Evolutionary conservation across 73 alveolate genomes (phyloP).

Genomic region (Effrenium voratum): DNA sequence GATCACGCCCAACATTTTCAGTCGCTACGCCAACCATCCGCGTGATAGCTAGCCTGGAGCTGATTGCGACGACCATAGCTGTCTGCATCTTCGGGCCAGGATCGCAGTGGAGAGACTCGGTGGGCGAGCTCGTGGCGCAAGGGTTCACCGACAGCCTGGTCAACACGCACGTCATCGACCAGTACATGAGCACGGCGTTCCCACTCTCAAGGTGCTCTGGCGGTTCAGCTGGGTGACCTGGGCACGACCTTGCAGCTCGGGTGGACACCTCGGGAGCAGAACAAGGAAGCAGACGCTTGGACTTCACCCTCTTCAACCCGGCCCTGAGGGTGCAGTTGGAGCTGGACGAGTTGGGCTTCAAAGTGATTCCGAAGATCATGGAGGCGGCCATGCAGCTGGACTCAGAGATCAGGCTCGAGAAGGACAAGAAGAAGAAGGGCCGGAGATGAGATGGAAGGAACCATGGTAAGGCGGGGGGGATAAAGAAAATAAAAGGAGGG

Average conservation of each 20-base stretch:
- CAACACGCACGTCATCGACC: slow-evolving; percentile 14
- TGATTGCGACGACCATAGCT: not conserved
- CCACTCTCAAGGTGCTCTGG: not conserved
- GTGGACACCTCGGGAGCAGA: not conserved
- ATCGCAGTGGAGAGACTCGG: not conserved
- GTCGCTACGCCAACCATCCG: too few relatives aligned
- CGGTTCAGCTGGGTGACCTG: not conserved
- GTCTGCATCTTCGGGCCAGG: not conserved
- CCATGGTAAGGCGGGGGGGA: too few relatives aligned
- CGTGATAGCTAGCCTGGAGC: not conserved
- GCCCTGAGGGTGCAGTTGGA: too few relatives aligned
- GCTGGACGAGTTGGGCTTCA: too few relatives aligned
- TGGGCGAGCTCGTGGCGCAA: not conserved
- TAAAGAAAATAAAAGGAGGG: too few relatives aligned
- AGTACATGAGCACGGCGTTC: not conserved
- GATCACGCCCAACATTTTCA: too few relatives aligned
- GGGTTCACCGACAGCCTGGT: not conserved
- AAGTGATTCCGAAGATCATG: too few relatives aligned
- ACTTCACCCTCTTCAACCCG: too few relatives aligned
- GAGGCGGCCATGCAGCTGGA: too few relatives aligned
- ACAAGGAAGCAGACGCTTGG: not conserved
- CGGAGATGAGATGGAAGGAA: too few relatives aligned
- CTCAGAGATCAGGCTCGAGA: too few relatives aligned
- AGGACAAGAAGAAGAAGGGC: too few relatives aligned
- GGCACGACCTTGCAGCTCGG: not conserved